Conservation (phyloP, 2,329 filamentous ascomycete species). For the Alternaria consortialis region DNA sequence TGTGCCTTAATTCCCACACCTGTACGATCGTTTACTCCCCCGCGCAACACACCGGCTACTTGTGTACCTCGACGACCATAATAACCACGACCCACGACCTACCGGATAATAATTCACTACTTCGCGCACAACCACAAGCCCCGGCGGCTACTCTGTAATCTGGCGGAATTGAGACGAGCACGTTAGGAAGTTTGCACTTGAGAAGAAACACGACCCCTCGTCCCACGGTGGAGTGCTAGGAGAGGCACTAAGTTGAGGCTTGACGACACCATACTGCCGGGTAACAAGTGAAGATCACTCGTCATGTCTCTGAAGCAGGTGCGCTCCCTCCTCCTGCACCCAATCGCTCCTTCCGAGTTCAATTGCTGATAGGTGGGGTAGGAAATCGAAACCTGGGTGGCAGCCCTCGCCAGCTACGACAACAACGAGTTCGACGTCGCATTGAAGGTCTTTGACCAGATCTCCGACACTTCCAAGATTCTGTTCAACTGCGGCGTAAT, state of each 20-base stretch:
- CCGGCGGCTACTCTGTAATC: conserved; percentile 43
- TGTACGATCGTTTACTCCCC: conserved; percentile 28
- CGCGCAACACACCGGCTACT: conserved; percentile 10
- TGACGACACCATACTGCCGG: conserved; percentile 54
- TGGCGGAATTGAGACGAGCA: conserved; percentile 20
- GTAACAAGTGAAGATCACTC: conserved; percentile 48
- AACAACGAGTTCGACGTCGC: conserved; percentile 97
- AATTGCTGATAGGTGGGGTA: conserved; percentile 53
- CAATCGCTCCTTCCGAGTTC: conserved; percentile 20
- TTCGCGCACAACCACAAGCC: conserved; percentile 30
- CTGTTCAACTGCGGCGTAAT: conserved; percentile 99
- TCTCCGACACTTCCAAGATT: conserved; percentile 96
- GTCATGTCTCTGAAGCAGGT: conserved; percentile 62
- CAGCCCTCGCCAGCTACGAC: conserved; percentile 89
- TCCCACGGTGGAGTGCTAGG: conserved; percentile 39
- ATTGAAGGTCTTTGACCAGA: conserved; percentile 81
- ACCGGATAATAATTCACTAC: conserved; percentile 25
- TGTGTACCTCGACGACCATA: conserved; percentile 22
- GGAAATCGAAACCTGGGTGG: conserved; percentile 99
- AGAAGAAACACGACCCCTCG: conserved; percentile 32
- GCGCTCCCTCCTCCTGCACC: conserved; percentile 24
- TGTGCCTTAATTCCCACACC: conserved; percentile 36
- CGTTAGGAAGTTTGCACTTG: conserved; percentile 26
- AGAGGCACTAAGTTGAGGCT: conserved; percentile 37
- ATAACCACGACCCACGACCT: conserved; percentile 22